phyloP scores from a whole-genome alignment of 306 rosid species.

The Vicia faba region DNA sequence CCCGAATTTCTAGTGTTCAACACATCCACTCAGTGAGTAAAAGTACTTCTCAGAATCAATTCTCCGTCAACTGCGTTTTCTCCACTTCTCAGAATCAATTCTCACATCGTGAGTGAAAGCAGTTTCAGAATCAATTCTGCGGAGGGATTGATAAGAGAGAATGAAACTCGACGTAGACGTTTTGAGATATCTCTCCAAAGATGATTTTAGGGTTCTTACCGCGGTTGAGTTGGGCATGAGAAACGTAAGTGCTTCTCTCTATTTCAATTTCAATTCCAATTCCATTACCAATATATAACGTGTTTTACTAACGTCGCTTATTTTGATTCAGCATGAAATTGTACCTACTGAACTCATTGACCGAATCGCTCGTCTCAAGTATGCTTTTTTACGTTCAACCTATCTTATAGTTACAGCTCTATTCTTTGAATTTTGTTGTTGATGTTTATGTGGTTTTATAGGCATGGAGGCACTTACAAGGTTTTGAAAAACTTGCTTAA shows the following conservation, averaged over 20 bases:
- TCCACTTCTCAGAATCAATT: no score
- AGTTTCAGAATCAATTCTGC: not conserved
- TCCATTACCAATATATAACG: not conserved
- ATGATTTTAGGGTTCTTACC: constrained; percentile 92
- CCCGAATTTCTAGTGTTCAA: no score
- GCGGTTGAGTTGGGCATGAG: constrained; percentile 94
- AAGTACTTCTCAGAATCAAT: no score
- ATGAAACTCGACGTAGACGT: constrained; percentile 85
- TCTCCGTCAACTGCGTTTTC: no score
- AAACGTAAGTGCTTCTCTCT: constrained; percentile 46
- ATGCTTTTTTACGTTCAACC: not conserved
- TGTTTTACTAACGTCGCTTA: not conserved
- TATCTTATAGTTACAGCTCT: no score
- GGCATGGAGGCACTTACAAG: constrained; percentile 94
- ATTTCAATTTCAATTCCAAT: not conserved
- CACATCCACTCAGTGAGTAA: no score
- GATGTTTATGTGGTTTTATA: constrained; percentile 7
- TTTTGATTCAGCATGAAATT: constrained; percentile 65
- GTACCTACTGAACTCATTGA: constrained; percentile 75
- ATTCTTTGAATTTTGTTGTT: no score
- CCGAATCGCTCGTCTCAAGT: constrained; percentile 62
- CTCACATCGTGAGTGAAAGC: no score
- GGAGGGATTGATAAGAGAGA: not conserved
- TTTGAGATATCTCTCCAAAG: constrained; percentile 80
- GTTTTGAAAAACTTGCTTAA: constrained; percentile 84